These are phyloP conservation scores for Crepidotus variabilis DNA, from an alignment of 768 basidiomycete genomes.

Conservation along the genomic window DNA sequence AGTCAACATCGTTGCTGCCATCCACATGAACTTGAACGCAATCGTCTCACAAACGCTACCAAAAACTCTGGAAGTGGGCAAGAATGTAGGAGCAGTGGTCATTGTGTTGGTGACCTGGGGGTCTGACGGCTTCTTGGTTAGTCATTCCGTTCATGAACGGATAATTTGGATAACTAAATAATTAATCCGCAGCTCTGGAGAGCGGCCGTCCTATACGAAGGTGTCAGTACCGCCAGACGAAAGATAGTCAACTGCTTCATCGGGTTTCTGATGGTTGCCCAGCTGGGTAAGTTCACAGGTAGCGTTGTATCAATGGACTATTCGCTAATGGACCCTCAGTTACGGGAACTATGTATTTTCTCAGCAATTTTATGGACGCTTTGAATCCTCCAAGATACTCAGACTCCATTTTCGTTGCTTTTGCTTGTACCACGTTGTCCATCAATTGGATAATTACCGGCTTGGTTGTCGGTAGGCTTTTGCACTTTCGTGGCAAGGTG, in stretches of 20 bases:
- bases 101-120: conserved; percentile 8
- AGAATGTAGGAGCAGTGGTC: conserved; percentile 4
- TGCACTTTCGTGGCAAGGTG: conserved; percentile 5
- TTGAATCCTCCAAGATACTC: conserved; percentile 1
- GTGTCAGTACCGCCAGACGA: not conserved
- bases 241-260: not conserved
- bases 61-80: not conserved
- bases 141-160: not conserved
- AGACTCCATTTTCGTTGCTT: conserved; percentile 5
- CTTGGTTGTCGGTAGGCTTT: conserved; percentile 5
- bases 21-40: conserved; percentile 3
- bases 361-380: conserved; percentile 4
- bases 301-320: not conserved
- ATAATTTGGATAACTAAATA: not conserved
- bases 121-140: conserved; percentile 10
- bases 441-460: conserved; percentile 12
- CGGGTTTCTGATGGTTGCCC: conserved; percentile 3
- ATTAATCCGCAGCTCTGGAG: conserved; percentile 6
- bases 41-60: conserved; percentile 4
- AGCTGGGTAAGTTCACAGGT: conserved; percentile 2
- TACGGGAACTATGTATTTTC: conserved; percentile 3
- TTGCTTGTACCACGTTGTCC: conserved; percentile 8
- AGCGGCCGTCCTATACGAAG: conserved; percentile 7
- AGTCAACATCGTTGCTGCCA: conserved; percentile 4
- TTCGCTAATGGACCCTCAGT: not conserved